A percentile compares a stretch with the other conserved stretches of the same genome.
These are phyloP conservation scores for Hibiscus tridactylites DNA, from an alignment of 345 rosid species.

Conservation along the genomic window DNA sequence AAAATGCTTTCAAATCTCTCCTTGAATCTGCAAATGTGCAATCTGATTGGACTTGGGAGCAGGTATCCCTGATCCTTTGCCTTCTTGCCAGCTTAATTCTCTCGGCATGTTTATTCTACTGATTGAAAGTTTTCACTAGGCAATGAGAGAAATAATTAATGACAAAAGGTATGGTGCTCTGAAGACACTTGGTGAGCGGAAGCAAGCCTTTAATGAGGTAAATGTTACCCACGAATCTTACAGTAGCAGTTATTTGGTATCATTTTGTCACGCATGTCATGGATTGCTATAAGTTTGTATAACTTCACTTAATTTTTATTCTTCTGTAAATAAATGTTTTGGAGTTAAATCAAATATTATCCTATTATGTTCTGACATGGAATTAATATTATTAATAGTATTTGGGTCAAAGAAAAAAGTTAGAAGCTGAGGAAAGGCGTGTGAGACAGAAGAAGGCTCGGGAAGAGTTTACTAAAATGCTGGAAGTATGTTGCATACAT, in stretches of 20 bases:
- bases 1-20: constrained; percentile 92
- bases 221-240: constrained; percentile 6
- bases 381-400: constrained; percentile 32
- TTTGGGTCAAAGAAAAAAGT: constrained; percentile 91
- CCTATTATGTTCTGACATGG: constrained; percentile 1
- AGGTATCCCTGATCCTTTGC: constrained; percentile 39
- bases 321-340: background rate
- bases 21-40: constrained; percentile 79
- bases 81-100: constrained; percentile 5
- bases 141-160: constrained; percentile 77
- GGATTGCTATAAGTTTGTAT: constrained; percentile 4
- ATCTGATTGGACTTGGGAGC: constrained; percentile 99
- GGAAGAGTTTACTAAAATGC: constrained; percentile 84
- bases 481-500: constrained; percentile 54
- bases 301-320: constrained; percentile 5
- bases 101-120: constrained; percentile 10
- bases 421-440: constrained; percentile 96
- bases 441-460: constrained; percentile 89
- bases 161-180: constrained; percentile 88
- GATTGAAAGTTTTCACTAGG: constrained; percentile 33
- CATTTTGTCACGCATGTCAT: background rate
- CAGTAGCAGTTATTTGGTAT: background rate
- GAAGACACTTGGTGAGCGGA: constrained; percentile 90
- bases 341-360: background rate
- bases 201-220: constrained; percentile 99